Conservation (phyloP, 805 yeast species). For the Saturnispora besseyi region DNA sequence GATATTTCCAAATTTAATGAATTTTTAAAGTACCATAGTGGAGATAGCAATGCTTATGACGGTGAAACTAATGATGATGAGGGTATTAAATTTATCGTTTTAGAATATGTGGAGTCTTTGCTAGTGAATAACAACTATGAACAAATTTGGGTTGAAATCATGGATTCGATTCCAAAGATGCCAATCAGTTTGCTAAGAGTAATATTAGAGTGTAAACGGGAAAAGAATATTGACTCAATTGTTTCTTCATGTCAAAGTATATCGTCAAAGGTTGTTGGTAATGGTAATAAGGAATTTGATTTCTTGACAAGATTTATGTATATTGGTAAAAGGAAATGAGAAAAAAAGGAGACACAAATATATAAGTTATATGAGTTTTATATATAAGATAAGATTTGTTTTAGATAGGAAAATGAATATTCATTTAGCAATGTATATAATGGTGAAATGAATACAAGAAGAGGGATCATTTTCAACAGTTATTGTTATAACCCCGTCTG, state of each 20-base stretch:
- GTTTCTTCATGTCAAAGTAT: conserved; percentile 2
- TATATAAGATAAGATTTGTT: not conserved
- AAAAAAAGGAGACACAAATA: no score
- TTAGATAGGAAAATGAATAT: not conserved
- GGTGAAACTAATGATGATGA: conserved; percentile 30
- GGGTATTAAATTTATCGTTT: conserved; percentile 34
- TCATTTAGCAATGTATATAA: not conserved
- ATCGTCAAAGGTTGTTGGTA: not conserved
- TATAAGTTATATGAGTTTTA: no score
- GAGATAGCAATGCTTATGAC: conserved; percentile 29
- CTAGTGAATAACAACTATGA: conserved; percentile 35
- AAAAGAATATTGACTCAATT: conserved; percentile 4
- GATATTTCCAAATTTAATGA: conserved; percentile 53
- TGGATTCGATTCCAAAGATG: conserved; percentile 5
- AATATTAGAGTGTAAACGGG: conserved; percentile 41
- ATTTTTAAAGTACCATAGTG: conserved; percentile 30
- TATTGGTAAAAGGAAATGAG: not conserved
- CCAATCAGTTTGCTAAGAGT: conserved; percentile 63
- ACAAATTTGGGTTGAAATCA: conserved; percentile 8
- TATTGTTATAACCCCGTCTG: conserved; percentile 40
- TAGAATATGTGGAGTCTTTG: conserved; percentile 32
- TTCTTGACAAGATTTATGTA: conserved; percentile 4
- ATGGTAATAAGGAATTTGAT: conserved; percentile 3
- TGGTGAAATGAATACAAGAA: not conserved
- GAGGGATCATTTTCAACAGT: conserved; percentile 23